Evolutionary conservation across 2,329 filamentous ascomycete species (phyloP).

Genomic region (Aureobasidium sp.): DNA sequence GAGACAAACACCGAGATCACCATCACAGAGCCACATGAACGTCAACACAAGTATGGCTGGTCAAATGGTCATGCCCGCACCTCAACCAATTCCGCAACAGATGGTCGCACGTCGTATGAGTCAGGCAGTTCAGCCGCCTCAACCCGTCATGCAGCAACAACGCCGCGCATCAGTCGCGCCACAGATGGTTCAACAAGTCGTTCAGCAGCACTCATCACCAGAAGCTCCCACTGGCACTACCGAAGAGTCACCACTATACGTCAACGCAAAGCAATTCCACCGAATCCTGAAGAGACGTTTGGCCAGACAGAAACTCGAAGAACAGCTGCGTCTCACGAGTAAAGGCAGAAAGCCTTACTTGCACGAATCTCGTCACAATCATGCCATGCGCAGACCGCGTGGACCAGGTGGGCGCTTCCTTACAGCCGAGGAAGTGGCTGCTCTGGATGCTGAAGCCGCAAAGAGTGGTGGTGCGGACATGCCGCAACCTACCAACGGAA

Average conservation of each 20-base stretch:
- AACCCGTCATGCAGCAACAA: constrained; percentile 63
- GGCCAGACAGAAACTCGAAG: constrained; percentile 85
- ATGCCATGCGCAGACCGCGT: constrained; percentile 90
- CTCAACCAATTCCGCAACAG: constrained; percentile 50
- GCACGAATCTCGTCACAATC: constrained; percentile 94
- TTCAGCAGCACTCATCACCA: constrained; percentile 68
- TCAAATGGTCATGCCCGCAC: constrained; percentile 44
- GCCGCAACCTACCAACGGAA: constrained; percentile 22
- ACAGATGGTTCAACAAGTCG: constrained; percentile 39
- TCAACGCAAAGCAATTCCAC: constrained; percentile 98
- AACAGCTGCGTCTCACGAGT: constrained; percentile 80
- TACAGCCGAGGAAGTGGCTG: constrained; percentile 89
- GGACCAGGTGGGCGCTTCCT: constrained; percentile 92
- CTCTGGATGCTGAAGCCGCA: constrained; percentile 44
- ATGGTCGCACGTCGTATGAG: constrained; percentile 38
- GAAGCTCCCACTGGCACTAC: constrained; percentile 59
- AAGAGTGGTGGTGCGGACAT: constrained; percentile 27
- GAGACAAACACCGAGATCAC: constrained; percentile 63
- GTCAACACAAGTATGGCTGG: constrained; percentile 35
- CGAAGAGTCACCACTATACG: constrained; percentile 91
- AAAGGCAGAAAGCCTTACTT: constrained; percentile 96
- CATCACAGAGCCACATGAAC: constrained; percentile 57
- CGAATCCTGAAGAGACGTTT: constrained; percentile 91
- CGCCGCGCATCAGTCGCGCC: constrained; percentile 41
- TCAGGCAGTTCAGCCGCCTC: constrained; percentile 49